These are phyloP conservation scores for Coniophora puteana DNA, from an alignment of 1,284 basidiomycete species.

Conservation along the genomic window DNA sequence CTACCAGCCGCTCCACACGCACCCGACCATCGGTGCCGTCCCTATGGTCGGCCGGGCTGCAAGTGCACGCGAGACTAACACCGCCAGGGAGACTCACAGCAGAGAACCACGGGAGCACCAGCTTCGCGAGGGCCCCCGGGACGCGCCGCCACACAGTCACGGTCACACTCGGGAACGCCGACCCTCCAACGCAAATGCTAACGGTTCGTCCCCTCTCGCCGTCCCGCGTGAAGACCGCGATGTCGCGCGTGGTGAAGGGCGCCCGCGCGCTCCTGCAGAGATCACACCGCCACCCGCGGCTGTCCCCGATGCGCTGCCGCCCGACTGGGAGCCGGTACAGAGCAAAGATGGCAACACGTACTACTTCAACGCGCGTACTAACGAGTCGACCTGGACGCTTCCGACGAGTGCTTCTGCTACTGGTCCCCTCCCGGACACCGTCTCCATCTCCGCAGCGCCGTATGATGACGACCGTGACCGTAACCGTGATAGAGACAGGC, in stretches of 20 bases:
- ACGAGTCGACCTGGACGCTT: constrained; percentile 56
- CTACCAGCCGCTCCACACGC: too few species aligned
- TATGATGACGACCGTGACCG: constrained; percentile 25
- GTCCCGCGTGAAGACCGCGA: constrained; percentile 21
- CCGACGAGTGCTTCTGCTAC: constrained; percentile 34
- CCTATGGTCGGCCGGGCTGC: constrained; percentile 49
- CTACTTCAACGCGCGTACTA: constrained; percentile 58
- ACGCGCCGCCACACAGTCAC: too few species aligned
- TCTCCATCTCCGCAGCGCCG: constrained; percentile 15
- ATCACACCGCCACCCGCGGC: too few species aligned
- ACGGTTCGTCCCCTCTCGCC: too few species aligned
- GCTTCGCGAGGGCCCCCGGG: too few species aligned
- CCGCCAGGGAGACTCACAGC: constrained; percentile 24
- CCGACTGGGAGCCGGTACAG: constrained; percentile 58
- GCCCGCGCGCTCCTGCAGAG: constrained; percentile 28
- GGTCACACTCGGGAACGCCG: too few species aligned
- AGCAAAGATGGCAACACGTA: constrained; percentile 48
- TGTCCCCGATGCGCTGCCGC: constrained; percentile 41
- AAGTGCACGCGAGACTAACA: constrained; percentile 38
- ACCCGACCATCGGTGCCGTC: constrained; percentile 55
- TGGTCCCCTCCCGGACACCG: constrained; percentile 15
- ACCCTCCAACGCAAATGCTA: too few species aligned
- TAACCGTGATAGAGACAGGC: constrained; percentile 2
- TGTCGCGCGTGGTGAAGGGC: constrained; percentile 23
- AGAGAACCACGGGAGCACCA: too few species aligned